These are phyloP conservation scores for Talaromyces liani DNA, from an alignment of 495 filamentous ascomycete species.

Conservation along the genomic window DNA sequence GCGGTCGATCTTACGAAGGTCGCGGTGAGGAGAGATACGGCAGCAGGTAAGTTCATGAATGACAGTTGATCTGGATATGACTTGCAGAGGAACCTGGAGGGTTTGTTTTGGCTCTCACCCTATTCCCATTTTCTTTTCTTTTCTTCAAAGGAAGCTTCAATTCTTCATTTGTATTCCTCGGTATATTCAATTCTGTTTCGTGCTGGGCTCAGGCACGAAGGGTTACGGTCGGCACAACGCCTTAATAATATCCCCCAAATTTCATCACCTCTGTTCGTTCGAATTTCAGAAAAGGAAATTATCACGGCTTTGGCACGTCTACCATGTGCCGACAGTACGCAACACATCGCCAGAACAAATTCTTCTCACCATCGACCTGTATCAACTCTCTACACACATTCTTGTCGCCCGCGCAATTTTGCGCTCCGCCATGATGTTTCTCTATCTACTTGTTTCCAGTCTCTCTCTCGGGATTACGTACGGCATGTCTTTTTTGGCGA, in stretches of 20 bases:
- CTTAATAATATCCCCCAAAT: not conserved
- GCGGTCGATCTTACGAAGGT: slow-evolving; percentile 46
- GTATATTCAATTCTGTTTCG: slow-evolving; percentile 7
- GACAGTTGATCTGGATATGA: slow-evolving; percentile 22
- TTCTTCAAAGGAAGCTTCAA: slow-evolving; percentile 4
- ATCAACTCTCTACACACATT: slow-evolving; percentile 8
- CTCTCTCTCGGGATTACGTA: slow-evolving; percentile 30
- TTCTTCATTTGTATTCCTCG: slow-evolving; percentile 9
- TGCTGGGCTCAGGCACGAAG: slow-evolving; percentile 2
- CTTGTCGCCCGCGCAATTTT: slow-evolving; percentile 7
- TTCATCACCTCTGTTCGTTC: slow-evolving; percentile 8
- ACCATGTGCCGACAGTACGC: not conserved
- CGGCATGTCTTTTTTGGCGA: slow-evolving; percentile 26
- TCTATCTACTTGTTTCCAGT: slow-evolving; percentile 25
- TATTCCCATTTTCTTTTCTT: not conserved
- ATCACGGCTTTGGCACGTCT: slow-evolving; percentile 8
- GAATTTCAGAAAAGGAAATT: slow-evolving; percentile 1
- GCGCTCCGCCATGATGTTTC: slow-evolving; percentile 9
- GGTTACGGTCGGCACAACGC: slow-evolving; percentile 8
- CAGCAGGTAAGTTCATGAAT: slow-evolving; percentile 32
- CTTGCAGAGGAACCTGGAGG: slow-evolving; percentile 32
- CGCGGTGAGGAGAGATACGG: slow-evolving; percentile 40
- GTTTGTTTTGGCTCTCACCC: slow-evolving; percentile 20
- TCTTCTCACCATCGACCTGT: slow-evolving; percentile 7
- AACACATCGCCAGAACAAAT: slow-evolving; percentile 5